Evolutionary conservation across 2,329 filamentous ascomycete species (phyloP), one percentile per base, ranked within the genome.

Genomic region (Pezicula neosporulosa): DNA sequence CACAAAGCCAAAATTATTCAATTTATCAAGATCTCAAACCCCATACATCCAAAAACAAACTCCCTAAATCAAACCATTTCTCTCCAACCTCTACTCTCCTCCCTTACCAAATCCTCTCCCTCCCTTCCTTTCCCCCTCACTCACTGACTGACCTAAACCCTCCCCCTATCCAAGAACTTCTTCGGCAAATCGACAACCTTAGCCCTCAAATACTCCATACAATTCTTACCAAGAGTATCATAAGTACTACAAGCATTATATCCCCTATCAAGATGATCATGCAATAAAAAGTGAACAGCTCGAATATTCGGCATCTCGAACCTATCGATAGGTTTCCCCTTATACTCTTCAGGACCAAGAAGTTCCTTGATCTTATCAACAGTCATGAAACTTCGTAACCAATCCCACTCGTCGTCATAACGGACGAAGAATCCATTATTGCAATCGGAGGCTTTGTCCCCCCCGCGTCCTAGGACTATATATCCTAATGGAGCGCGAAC

Each of bases 341-440:
- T 58, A 15, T 57, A 56, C 39, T 61, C 55, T 7, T 56, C 46
- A 10, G 52, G 48, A 4, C 49, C 55, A 21, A 64, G 53, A 37
- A 64, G 47, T 44, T 57, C 52, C 37, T 53, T 53, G 38, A 63
- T 48, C 46, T 58, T 53, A 19, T 56, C 43, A 12, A 58, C 45
- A 7, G 47, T 58, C 16, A 63, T 51, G n/a, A 61, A 33, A 19
- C 43, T 50, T 16, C 68, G 61, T 8, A 71, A 50, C 69, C 68
- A 71, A 6, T 70, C 62, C 53, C 65, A 75, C 51, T 72, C 70
- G 37, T 72, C 67, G 3, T 58, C 49, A 44, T 64, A 54, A 1
- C 66, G 68, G 4, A 73, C 70, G 54, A 69, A 77, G 52, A 72
- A 64, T 9, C 69, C 69, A 19, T 69, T 64, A 48, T 72, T 72